phyloP scores from a whole-genome alignment of 148 eudicot genomes.

The Amaranthus hypochondriacus region DNA sequence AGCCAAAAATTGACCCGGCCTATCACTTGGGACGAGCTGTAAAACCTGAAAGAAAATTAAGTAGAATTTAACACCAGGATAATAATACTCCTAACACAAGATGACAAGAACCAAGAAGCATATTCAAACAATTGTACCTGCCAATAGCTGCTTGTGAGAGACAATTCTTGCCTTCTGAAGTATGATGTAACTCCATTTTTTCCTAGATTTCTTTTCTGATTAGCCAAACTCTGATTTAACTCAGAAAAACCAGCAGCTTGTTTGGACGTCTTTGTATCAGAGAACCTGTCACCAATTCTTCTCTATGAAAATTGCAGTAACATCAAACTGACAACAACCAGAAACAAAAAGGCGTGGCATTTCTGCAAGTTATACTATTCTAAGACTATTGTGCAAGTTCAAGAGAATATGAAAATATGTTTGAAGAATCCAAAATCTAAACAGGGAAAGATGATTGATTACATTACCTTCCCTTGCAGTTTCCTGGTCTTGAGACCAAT shows the following conservation, averaged over 20 bases:
- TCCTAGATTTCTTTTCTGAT: constrained; percentile 38
- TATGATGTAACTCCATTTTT: constrained; percentile 72
- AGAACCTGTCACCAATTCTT: constrained; percentile 43
- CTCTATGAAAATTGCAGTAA: background rate
- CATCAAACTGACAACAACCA: background rate
- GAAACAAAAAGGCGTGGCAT: background rate
- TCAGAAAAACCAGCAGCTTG: constrained; percentile 34
- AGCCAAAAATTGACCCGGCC: constrained; percentile 68
- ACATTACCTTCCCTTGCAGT: background rate
- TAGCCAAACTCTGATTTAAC: constrained; percentile 28
- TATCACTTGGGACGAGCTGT: constrained; percentile 67
- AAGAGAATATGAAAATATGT: background rate
- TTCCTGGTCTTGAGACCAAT: background rate
- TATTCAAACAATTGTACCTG: constrained; percentile 49
- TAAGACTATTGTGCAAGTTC: background rate
- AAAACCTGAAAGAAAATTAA: constrained; percentile 48
- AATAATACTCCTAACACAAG: constrained; percentile 4
- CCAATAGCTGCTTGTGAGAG: constrained; percentile 69
- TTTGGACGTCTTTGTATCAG: constrained; percentile 34
- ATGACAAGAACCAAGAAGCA: background rate
- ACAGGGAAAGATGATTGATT: background rate
- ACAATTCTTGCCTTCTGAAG: constrained; percentile 75
- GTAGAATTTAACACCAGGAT: constrained; percentile 18
- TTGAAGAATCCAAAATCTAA: background rate
- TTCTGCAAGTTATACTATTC: background rate